A percentile compares a stretch with the other conserved stretches of the same genome.
Conservation (phyloP, 257 asterid genomes). For the Striga asiatica region DNA sequence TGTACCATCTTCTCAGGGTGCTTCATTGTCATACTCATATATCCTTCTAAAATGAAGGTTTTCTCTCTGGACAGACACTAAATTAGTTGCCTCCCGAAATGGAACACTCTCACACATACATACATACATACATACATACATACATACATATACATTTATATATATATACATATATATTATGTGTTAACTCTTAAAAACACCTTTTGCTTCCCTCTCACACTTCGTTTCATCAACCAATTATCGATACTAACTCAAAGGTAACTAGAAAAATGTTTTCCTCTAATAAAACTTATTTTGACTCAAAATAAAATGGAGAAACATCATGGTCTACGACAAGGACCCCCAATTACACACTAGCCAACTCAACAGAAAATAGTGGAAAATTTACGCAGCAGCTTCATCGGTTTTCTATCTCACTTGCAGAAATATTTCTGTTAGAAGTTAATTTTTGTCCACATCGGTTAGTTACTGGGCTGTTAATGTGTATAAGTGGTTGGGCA, state of each 20-base stretch:
- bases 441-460: no score
- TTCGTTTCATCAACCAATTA: neutral
- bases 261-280: neutral
- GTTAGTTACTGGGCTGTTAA: no score
- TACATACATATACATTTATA: no score
- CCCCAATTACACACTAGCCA: slow-evolving; percentile 5
- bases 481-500: no score
- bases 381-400: neutral
- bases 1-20: slow-evolving; percentile 4
- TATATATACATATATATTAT: no score
- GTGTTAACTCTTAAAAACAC: neutral
- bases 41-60: neutral
- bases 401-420: neutral
- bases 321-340: neutral
- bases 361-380: slow-evolving; percentile 8
- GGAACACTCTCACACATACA: no score
- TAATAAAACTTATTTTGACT: neutral
- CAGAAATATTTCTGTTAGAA: no score
- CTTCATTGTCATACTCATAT: neutral
- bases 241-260: neutral
- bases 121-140: no score
- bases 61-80: no score
- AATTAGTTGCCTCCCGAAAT: no score
- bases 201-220: neutral
- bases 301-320: neutral